These are phyloP conservation scores for Chlamydomonas sp. DNA, from an alignment of 139 green algal species.

Conservation along the genomic window DNA sequence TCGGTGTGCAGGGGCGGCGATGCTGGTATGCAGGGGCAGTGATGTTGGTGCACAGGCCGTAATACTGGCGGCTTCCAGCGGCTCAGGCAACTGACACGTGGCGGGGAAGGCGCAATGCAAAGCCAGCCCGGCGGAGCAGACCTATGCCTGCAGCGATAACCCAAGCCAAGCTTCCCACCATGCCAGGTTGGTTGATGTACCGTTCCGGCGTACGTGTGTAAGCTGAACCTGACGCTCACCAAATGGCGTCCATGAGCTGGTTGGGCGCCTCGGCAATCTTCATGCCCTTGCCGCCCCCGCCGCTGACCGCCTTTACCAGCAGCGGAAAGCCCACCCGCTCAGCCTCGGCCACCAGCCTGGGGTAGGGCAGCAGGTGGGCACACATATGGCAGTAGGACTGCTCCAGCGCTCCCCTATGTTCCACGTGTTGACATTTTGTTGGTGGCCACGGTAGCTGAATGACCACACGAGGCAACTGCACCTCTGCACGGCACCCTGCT, in stretches of 20 bases:
- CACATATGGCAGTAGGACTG: neutral
- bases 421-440: neutral
- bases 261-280: slow-evolving; percentile 70
- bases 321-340: slow-evolving; percentile 78
- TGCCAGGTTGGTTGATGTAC: neutral
- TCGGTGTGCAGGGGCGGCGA: neutral
- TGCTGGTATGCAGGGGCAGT: neutral
- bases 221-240: neutral
- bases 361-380: neutral
- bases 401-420: neutral
- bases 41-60: no score
- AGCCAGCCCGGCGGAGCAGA: no score
- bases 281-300: slow-evolving; percentile 94
- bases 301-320: slow-evolving; percentile 88
- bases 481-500: no score
- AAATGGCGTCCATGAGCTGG: slow-evolving; percentile 4
- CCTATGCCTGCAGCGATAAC: no score
- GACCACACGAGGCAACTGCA: no score
- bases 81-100: no score
- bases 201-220: neutral
- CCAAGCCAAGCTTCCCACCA: no score
- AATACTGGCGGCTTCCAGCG: no score
- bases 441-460: no score
- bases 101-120: no score
- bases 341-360: slow-evolving; percentile 66